Base-by-base conservation (phyloP, 23 red algal species). In the Gracilaria gracilis region DNA sequence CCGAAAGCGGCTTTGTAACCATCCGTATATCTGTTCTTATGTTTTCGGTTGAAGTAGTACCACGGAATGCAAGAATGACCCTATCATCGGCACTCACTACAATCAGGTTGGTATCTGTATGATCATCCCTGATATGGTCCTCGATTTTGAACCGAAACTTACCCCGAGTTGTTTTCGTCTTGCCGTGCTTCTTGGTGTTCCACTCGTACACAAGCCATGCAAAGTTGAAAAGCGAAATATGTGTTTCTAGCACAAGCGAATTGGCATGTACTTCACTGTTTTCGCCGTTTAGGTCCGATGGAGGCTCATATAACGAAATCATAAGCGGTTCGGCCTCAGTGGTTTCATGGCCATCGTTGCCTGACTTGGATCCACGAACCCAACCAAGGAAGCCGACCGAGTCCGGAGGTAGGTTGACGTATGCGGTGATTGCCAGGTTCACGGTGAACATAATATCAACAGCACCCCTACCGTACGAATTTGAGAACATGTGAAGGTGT, bases 151-250 rank as follows among this genome's bases (percentile, higher is more conserved):
- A 78, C 0, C 46, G 51, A 27, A 78, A 27, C 1, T 25, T 78
- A 29, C 51, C 44, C 7, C 72, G 24, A 31, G n/a, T 53, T 13
- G 73, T 47, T 29, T 47, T 78, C 11, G 51, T 51, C 51, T 15
- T 15, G 1, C 51, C 51, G 17, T 51, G 73, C 73, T 87, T 87
- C 50, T 57, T 36, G 9, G 83, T 54, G 11, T 36, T 47, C 61
- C 83, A 87, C 66, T 64, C 70, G 61, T 73, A 87, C 11, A 70
- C 71, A n/a, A 79, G 27, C 83, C 83, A 87, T 9, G 83, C 64
- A 48, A 87, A 54, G 61, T 87, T 87, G 61, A 87, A 87, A 20
- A 87, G 33, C 47, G 53, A 61, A 9, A 87, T 23, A 31, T 36
- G 36, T 9, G 55, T 72, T 23, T 87, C 83, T 20, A 87, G 23